Base-by-base conservation (phyloP, 1,139 yeast species). In the Suhomyces guaymorum region DNA sequence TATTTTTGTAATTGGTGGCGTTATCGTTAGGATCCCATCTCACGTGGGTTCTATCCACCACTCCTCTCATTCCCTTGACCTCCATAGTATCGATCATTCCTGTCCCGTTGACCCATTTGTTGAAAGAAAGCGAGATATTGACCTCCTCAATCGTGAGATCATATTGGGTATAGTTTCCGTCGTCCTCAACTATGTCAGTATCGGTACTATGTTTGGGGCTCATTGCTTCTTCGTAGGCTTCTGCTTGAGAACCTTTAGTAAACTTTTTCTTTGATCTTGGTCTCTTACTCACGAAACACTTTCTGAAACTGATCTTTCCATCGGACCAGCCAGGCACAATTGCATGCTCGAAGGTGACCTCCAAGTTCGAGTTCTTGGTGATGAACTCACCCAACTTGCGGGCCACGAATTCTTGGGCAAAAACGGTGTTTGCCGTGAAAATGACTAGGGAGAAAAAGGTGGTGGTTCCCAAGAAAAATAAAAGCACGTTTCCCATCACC, bases 321-420 rank as follows among this genome's bases (percentile, higher is more conserved):
- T 85, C 89, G 30, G 82, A 75, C 97, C 97, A 90, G 35, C 89
- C 89, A 0, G 97, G 97, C 4, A 89, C 95, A 40, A 90, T 86
- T 2, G 98, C 98, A 54, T 79, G 83, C 54, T 92, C 98, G 54
- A 92, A 92, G 1, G 88, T 81, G 9, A 92, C 96, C 0, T 85
- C 80, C 47, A 90, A 63, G n/a, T 89, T 87, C 2, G 95, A 80
- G 51, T 89, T 92, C 46, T 77, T 77, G 10, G 98, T 90, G 40
- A 92, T 75, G 37, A 86, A 65, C 51, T 85, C 86, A 7, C 97
- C 97, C 24, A 89, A 69, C 46, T 76, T 73, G 32, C 83, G 68
- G 1, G 97, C 97, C 28, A 90, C 82, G 42, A 80, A 77, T 54
- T 90, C 97, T 54, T 90, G 96, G 1, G 96, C 95, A 53, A 86